Base-by-base conservation (phyloP, 768 basidiomycete species). In the Tulasnella sp. region DNA sequence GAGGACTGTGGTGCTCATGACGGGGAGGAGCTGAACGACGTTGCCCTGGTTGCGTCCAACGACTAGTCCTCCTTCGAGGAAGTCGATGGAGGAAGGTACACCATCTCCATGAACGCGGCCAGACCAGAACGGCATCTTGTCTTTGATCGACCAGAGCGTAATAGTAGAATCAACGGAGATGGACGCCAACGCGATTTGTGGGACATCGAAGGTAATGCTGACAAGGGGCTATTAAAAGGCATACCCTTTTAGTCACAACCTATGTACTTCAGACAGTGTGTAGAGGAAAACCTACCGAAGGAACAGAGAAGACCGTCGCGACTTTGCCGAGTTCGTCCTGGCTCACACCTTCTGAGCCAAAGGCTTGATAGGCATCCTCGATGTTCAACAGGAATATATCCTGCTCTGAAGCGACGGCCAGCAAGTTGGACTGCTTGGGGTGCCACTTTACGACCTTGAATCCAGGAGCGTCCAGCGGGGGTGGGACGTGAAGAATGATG, bases 391-490 rank as follows among this genome's bases (percentile, higher is more conserved):
- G 81, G 80, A 89, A 92, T 76, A 94, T 84, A 76, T 86, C 88
- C 71, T 84, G 86, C 75, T 89, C 88, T 0, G 90, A 91, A 22
- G 92, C 92, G n/a, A 94, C 88, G 3, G 92, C 92, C 59, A 94
- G 83, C 11, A 86, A 88, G 77, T 92, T 89, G 2, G 86, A 84
- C 72, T 93, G 88, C 78, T 90, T 91, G 14, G 92, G 90, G 76
- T 94, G 90, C 92, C 92, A 94, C 78, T 93, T 93, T 72, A 94
- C 92, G 14, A 90, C 86, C 75, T 90, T 90, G 36, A 94, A 83
- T 32, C 83, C 32, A 92, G 85, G 75, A 90, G 92, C 16, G 92
- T 83, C 73, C 91, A 79, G 62, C 91, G 73, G 35, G 16, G 75
- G 75, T 37, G 68, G 66, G 11, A 75, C 71, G 67, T 75, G 74